Evolutionary conservation across 495 filamentous ascomycete species (phyloP).

Genomic region (Letharia lupina): DNA sequence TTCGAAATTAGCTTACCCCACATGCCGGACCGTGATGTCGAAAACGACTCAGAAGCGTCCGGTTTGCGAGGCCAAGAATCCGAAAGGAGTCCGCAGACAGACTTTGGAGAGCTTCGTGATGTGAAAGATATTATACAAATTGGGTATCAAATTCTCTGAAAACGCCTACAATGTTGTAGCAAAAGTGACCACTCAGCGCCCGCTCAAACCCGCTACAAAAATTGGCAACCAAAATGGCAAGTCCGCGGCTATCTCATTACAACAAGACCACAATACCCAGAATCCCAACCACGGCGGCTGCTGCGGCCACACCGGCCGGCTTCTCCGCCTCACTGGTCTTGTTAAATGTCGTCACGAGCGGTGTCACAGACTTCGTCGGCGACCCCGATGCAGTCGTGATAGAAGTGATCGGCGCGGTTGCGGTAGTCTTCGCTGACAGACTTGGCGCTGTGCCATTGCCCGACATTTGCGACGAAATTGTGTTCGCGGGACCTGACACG

Average conservation of each 20-base stretch:
- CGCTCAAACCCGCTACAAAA: slow-evolving; percentile 3
- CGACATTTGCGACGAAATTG: not conserved
- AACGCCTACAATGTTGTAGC: not conserved
- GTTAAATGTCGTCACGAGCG: not conserved
- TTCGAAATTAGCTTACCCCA: not conserved
- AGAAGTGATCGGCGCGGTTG: not conserved
- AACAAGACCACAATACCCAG: not conserved
- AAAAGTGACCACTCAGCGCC: not conserved
- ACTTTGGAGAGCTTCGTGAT: not conserved
- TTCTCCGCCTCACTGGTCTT: not conserved
- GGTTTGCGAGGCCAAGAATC: not conserved
- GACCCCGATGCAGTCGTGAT: not conserved
- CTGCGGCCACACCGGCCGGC: not conserved
- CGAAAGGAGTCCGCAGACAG: not conserved
- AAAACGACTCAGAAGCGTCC: not conserved
- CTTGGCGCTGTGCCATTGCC: not conserved
- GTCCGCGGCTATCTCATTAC: not conserved
- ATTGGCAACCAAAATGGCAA: not conserved
- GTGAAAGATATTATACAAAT: not conserved
- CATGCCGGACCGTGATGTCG: not conserved
- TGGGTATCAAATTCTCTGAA: not conserved
- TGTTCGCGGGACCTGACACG: not conserved
- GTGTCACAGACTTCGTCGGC: not conserved
- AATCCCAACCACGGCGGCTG: not conserved
- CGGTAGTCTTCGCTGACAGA: not conserved